phyloP scores from a whole-genome alignment of 2,329 filamentous ascomycete genomes.

The Harringtonia aguacate region DNA sequence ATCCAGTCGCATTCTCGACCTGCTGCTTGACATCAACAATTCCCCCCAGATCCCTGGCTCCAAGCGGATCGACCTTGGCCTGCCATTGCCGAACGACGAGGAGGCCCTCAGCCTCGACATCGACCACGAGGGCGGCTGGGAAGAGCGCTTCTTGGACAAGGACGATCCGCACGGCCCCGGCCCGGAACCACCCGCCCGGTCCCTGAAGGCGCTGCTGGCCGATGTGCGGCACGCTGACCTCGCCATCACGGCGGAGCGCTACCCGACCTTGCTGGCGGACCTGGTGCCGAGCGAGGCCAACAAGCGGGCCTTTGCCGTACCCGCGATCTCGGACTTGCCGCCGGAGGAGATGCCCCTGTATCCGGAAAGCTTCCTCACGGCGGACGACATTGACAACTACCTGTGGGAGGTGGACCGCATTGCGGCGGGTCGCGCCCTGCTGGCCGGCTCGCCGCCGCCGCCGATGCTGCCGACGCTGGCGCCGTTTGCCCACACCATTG shows the following conservation, averaged over 20 bases:
- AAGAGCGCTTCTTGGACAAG: constrained; percentile 62
- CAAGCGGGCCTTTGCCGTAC: constrained; percentile 11
- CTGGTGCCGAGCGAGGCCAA: constrained; percentile 29
- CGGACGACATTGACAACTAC: constrained; percentile 65
- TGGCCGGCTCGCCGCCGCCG: constrained; percentile 15
- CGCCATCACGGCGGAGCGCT: constrained; percentile 48
- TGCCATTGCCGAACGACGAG: constrained; percentile 29
- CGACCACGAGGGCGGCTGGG: constrained; percentile 49
- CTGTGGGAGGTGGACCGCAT: constrained; percentile 51
- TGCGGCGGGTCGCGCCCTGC: constrained; percentile 31
- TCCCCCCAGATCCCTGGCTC: constrained; percentile 65
- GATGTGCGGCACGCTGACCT: constrained; percentile 42
- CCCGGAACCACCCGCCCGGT: constrained; percentile 35
- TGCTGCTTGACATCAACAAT: constrained; percentile 83
- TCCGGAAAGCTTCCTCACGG: constrained; percentile 55
- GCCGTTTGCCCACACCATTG: constrained; percentile 29
- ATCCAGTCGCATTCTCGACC: constrained; percentile 71
- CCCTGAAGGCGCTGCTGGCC: constrained; percentile 36
- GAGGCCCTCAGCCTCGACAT: constrained; percentile 63
- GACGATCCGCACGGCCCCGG: constrained; percentile 76
- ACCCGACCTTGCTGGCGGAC: constrained; percentile 44
- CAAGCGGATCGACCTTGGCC: constrained; percentile 61
- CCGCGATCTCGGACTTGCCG: constrained; percentile 17
- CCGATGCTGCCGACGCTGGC: constrained; percentile 37
- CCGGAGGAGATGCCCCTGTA: constrained; percentile 16